Evolutionary conservation across 2,329 filamentous ascomycete genomes (phyloP).

Genomic region (Colletotrichum eleusines): DNA sequence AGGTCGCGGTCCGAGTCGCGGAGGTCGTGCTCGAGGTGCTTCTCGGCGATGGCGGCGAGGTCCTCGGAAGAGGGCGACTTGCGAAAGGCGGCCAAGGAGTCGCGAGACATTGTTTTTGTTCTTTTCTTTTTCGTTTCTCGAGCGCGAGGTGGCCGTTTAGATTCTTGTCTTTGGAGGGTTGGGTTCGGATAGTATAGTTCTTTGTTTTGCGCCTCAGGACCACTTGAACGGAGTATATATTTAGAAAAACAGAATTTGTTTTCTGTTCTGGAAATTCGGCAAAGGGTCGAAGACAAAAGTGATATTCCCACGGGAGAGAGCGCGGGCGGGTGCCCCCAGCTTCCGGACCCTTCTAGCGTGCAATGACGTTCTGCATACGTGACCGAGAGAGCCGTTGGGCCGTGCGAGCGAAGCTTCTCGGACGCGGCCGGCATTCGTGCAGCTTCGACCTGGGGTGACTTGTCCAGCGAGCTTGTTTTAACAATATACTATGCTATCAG

Average conservation of each 20-base stretch:
- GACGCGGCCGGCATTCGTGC: not conserved
- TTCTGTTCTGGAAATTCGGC: not conserved
- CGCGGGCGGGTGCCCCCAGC: not conserved
- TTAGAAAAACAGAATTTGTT: not conserved
- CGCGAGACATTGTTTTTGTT: constrained; percentile 29
- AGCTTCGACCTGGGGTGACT: not conserved
- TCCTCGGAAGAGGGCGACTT: constrained; percentile 57
- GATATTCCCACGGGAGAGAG: constrained; percentile 3
- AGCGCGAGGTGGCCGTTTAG: too few relatives aligned
- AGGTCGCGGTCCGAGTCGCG: constrained; percentile 68
- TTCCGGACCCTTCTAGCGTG: not conserved
- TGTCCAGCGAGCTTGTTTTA: too few relatives aligned
- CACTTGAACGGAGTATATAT: not conserved
- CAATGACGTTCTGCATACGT: constrained; percentile 35
- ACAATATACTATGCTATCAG: too few relatives aligned
- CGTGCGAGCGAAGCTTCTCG: constrained; percentile 10
- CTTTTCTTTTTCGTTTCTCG: not conserved
- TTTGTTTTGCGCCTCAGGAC: not conserved
- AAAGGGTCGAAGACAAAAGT: not conserved
- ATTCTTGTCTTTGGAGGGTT: not conserved
- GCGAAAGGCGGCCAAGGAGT: constrained; percentile 51
- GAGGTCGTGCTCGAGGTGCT: constrained; percentile 68
- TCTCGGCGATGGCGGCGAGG: constrained; percentile 65
- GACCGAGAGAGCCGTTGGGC: constrained; percentile 6
- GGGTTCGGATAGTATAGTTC: not conserved